phyloP scores from a whole-genome alignment of 148 eudicot species.

The Nyssa sinensis region DNA sequence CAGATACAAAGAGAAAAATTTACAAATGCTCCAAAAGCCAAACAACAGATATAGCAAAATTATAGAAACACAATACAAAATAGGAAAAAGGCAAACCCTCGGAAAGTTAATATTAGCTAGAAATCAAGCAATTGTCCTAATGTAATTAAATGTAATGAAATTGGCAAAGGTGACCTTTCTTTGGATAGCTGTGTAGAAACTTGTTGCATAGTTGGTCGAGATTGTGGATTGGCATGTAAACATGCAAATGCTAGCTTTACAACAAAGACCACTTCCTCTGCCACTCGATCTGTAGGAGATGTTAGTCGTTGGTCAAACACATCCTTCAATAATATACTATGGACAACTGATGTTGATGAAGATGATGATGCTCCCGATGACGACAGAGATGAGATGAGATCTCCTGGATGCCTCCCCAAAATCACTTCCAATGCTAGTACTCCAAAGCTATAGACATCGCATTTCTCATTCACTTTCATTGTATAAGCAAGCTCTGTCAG shows the following conservation, averaged over 20 bases:
- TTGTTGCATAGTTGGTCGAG: constrained; percentile 10
- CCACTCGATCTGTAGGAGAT: not conserved
- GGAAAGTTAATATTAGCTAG: no score
- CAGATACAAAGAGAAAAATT: no score
- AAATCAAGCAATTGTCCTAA: not conserved
- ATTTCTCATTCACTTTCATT: constrained; percentile 23
- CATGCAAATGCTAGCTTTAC: constrained; percentile 1
- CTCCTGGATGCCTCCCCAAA: constrained; percentile 24
- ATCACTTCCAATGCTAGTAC: constrained; percentile 20
- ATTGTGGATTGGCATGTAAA: not conserved
- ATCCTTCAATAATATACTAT: no score
- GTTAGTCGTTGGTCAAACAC: not conserved
- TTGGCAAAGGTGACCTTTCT: not conserved
- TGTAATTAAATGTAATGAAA: not conserved
- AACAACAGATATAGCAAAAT: no score
- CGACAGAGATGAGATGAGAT: not conserved
- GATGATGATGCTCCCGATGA: no score
- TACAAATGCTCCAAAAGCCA: not conserved
- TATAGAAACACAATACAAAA: no score
- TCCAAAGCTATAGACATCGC: constrained; percentile 31
- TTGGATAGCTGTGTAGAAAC: not conserved
- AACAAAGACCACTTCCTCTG: not conserved
- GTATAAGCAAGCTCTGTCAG: constrained; percentile 27
- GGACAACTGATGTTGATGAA: no score
- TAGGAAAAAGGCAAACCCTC: no score